Conservation (phyloP, 441 rosid genomes). For the Gossypium lobatum region DNA sequence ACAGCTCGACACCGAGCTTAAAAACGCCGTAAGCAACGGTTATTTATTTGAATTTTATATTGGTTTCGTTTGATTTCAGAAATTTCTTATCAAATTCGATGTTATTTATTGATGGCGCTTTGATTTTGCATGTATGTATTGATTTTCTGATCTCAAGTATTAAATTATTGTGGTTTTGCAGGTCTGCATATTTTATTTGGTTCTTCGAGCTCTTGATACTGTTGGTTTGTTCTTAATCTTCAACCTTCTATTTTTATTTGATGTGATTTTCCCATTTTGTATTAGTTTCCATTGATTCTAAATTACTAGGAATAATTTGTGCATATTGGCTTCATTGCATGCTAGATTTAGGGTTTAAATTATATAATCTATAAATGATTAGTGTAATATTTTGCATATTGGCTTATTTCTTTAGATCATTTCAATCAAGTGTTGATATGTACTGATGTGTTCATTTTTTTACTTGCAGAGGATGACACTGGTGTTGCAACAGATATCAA, state of each 20-base stretch:
- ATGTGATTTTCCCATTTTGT: conserved; percentile 2
- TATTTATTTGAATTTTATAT: neutral
- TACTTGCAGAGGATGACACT: conserved; percentile 87
- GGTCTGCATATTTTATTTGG: conserved; percentile 91
- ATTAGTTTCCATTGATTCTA: neutral
- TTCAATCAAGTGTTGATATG: neutral
- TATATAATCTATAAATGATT: neutral
- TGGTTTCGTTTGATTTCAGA: neutral
- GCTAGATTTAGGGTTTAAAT: neutral
- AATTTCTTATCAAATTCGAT: neutral
- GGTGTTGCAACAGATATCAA: conserved; percentile 77
- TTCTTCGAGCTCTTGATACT: conserved; percentile 95
- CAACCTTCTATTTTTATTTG: neutral
- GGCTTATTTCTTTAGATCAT: neutral
- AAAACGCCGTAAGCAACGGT: conserved; percentile 64
- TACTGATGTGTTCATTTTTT: conserved; percentile 7
- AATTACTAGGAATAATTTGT: neutral
- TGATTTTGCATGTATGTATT: no score
- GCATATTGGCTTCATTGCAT: neutral
- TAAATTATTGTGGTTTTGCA: conserved; percentile 28
- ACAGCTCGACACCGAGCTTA: conserved; percentile 72
- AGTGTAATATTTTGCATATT: neutral
- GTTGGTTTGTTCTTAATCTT: conserved; percentile 58
- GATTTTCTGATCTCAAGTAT: neutral
- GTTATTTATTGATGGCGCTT: neutral